phyloP scores from a whole-genome alignment of 2,329 filamentous ascomycete species.

The Paecilomyces niveus region DNA sequence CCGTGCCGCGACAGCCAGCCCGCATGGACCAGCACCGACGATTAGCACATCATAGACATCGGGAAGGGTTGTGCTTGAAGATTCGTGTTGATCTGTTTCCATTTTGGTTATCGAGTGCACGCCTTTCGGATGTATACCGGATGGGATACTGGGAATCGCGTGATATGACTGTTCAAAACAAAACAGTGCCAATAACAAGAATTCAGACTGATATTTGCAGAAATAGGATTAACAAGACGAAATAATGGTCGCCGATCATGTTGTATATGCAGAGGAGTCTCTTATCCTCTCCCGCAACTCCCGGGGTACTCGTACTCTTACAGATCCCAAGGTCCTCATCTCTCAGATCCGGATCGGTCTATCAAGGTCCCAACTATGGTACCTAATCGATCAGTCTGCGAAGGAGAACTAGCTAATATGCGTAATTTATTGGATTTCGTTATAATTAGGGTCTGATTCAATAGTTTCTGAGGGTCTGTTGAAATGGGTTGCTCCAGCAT shows the following conservation, averaged over 20 bases:
- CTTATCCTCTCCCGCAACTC: neutral
- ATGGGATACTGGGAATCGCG: neutral
- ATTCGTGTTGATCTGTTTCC: neutral
- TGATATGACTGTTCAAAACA: neutral
- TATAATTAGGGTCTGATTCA: neutral
- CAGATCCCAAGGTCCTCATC: neutral
- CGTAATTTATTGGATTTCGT: neutral
- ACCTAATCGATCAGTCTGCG: neutral
- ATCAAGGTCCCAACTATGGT: neutral
- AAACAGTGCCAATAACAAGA: neutral
- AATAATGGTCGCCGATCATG: too few species aligned
- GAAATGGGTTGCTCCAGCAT: too few species aligned
- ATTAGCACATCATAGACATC: constrained; percentile 56
- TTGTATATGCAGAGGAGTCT: neutral
- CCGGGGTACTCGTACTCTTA: neutral
- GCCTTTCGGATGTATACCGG: neutral
- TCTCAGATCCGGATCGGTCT: neutral
- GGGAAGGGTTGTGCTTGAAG: neutral
- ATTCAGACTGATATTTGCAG: neutral
- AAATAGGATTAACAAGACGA: too few species aligned
- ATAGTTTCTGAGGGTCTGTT: too few species aligned
- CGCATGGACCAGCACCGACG: constrained; percentile 67
- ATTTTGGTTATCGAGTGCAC: neutral
- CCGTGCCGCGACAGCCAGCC: constrained; percentile 65
- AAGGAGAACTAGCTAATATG: neutral